Evolutionary conservation across 148 eudicot species (phyloP), one percentile per base, ranked within the genome.

Genomic region (Hydrangea macrophylla): DNA sequence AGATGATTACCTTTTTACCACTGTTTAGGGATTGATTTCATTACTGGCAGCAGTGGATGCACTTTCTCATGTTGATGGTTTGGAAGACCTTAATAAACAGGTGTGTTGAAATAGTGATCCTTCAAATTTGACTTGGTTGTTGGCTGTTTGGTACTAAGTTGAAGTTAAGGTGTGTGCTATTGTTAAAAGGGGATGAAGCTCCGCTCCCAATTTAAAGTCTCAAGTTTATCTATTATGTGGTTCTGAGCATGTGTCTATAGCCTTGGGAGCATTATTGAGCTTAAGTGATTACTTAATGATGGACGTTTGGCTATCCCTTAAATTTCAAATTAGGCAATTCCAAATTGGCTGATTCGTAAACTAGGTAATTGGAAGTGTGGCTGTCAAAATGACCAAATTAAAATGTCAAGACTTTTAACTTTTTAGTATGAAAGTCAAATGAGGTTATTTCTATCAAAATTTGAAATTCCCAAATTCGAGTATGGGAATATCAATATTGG

Each of bases 1-100:
- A 55, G 57, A 50, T 39, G 3, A 8, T 59, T 36, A 70, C 72
- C 40, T 71, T 66, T 55, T 44, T 75, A 56, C 62, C 8, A 61
- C 26, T 71, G 17, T 79, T 23, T 63, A 94, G 98, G 98, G 98
- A 73, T 70, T 94, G 82, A 68, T 94, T 70, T 77, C 98, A 44
- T 70, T 94, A 80, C 79, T 94, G 77, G 97, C 88, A 35, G 97
- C 94, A 58, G 96, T 83, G 59, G 98, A 94, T 85, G 96, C 97
- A 61, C 89, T 94, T 66, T 90, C 98, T 45, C 83, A 33, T 69
- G 60, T 79, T 65, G 84, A 78, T 69, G 81, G 88, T 61, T 60
- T 83, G 58, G 73, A 58, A 75, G 77, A 70, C 71, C 81, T 88
- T 35, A 73, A 71, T 75, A 94, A 90, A 75, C 97, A 94, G 98